A percentile compares a stretch with the other conserved stretches of the same genome.
Evolutionary conservation across 768 basidiomycete species (phyloP).

Genomic region (Phylloporus arenicola): DNA sequence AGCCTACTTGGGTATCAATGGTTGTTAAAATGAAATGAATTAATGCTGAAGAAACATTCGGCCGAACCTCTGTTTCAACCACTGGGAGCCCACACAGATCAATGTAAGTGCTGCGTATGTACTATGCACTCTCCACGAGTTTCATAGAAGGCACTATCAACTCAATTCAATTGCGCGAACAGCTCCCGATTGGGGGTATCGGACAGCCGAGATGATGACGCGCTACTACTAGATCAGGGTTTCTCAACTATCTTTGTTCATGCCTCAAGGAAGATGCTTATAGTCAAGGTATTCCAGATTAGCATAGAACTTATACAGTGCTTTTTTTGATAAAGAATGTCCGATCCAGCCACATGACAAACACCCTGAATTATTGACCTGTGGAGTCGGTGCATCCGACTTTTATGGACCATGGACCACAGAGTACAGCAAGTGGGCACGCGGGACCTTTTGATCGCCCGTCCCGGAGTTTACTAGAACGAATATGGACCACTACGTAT

Average conservation of each 20-base stretch:
- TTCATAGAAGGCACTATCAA: not conserved
- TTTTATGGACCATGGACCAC: slow-evolving; percentile 12
- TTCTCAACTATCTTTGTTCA: slow-evolving; percentile 22
- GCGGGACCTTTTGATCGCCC: slow-evolving; percentile 25
- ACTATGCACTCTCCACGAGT: too few species aligned
- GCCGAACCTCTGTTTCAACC: not conserved
- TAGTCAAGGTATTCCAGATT: slow-evolving; percentile 19
- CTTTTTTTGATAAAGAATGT: slow-evolving; percentile 26
- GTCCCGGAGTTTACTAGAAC: slow-evolving; percentile 20
- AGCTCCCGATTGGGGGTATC: slow-evolving; percentile 4
- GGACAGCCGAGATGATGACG: slow-evolving; percentile 21
- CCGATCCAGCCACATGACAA: slow-evolving; percentile 29
- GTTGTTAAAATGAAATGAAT: not conserved
- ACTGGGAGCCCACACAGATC: slow-evolving; percentile 2
- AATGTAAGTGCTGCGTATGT: too few species aligned
- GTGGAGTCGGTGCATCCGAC: slow-evolving; percentile 12
- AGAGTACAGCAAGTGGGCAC: slow-evolving; percentile 24
- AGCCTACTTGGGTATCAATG: slow-evolving; percentile 1
- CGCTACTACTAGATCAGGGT: slow-evolving; percentile 19
- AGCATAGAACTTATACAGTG: slow-evolving; percentile 6
- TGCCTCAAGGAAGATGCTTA: slow-evolving; percentile 21
- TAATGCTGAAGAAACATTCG: not conserved
- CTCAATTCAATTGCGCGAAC: slow-evolving; percentile 5
- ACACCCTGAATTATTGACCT: slow-evolving; percentile 14
- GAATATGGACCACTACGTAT: slow-evolving; percentile 25